A percentile compares a stretch with the other conserved stretches of the same genome.
phyloP scores from a whole-genome alignment of 495 filamentous ascomycete species.

The Aspergillus leporis region DNA sequence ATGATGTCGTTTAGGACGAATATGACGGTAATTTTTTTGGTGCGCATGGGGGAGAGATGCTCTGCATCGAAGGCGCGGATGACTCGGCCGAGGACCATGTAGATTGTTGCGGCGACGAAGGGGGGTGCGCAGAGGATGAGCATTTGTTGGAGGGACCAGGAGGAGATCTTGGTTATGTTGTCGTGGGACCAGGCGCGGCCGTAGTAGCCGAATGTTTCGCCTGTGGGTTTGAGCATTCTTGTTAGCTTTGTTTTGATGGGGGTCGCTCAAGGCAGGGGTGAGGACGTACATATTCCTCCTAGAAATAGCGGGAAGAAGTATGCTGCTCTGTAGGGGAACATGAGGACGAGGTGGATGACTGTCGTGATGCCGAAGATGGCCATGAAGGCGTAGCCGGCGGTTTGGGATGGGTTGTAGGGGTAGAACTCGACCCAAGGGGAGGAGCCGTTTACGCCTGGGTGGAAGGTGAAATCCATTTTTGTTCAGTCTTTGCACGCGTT shows the following conservation, averaged over 20 bases:
- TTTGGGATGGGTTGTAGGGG: conserved; percentile 46
- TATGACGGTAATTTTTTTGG: conserved; percentile 29
- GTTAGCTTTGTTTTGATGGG: background rate
- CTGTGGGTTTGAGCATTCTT: conserved; percentile 20
- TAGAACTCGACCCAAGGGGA: conserved; percentile 44
- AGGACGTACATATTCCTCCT: conserved; percentile 55
- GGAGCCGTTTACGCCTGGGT: conserved; percentile 34
- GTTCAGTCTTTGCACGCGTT: background rate
- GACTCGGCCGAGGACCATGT: conserved; percentile 58
- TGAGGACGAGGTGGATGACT: conserved; percentile 41
- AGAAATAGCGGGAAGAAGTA: conserved; percentile 59
- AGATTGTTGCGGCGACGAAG: conserved; percentile 56
- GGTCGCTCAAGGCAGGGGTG: background rate
- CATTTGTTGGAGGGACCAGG: conserved; percentile 45
- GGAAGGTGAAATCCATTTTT: conserved; percentile 38
- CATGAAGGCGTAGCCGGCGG: conserved; percentile 50
- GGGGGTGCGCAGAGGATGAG: conserved; percentile 47
- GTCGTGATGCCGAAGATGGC: conserved; percentile 47
- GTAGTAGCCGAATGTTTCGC: conserved; percentile 51
- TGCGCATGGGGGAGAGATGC: conserved; percentile 28
- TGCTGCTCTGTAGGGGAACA: conserved; percentile 44
- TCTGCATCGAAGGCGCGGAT: conserved; percentile 52
- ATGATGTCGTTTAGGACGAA: conserved; percentile 43
- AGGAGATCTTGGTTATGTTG: conserved; percentile 23
- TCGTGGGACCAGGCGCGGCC: conserved; percentile 43